Conservation (phyloP, 345 rosid genomes). For the Brassica nigra region DNA sequence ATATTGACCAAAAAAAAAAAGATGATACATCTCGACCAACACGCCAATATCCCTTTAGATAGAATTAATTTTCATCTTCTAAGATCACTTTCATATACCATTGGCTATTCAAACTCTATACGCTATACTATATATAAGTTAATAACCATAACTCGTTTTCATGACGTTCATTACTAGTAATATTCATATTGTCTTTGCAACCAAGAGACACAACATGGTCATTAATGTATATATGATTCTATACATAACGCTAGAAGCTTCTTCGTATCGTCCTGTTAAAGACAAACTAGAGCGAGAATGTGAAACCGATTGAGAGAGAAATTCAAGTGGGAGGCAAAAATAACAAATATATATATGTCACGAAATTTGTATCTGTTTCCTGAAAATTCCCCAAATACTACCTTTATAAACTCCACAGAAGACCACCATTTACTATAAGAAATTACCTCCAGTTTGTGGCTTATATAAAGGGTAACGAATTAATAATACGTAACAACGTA, state of each 20-base stretch:
- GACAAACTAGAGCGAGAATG: constrained; percentile 5
- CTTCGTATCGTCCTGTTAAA: constrained; percentile 13
- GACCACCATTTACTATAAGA: background rate
- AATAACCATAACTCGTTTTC: constrained; percentile 31
- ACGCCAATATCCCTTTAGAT: constrained; percentile 29
- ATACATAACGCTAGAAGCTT: constrained; percentile 28
- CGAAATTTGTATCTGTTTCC: background rate
- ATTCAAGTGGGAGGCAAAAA: background rate
- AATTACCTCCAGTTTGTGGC: background rate
- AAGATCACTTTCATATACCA: constrained; percentile 23
- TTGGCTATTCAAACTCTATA: constrained; percentile 36
- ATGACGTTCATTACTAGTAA: constrained; percentile 28
- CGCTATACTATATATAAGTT: constrained; percentile 15
- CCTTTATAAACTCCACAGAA: background rate
- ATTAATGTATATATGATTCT: background rate
- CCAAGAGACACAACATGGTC: constrained; percentile 12
- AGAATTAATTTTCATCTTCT: constrained; percentile 11
- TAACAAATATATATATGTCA: background rate
- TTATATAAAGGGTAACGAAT: background rate
- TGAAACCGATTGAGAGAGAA: background rate
- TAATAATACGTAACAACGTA: background rate
- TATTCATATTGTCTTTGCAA: constrained; percentile 13
- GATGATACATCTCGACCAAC: constrained; percentile 9
- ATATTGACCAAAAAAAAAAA: background rate
- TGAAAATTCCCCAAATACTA: background rate